phyloP scores from a whole-genome alignment of 495 filamentous ascomycete species.

The Trypethelium eluteriae region DNA sequence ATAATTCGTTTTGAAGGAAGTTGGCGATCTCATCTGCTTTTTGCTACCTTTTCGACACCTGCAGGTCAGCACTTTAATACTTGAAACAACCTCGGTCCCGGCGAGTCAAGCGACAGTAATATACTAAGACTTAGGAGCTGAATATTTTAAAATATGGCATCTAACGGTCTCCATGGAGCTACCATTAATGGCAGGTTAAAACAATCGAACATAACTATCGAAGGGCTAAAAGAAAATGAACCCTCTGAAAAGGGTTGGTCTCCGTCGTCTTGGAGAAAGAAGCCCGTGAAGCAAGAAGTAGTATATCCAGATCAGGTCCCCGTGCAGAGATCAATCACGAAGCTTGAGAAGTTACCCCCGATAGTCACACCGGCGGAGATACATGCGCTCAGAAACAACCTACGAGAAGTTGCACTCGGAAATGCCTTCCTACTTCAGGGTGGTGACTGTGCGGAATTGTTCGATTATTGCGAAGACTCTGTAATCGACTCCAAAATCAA shows the following conservation, averaged over 20 bases:
- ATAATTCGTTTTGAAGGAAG: too few species aligned
- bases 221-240: neutral
- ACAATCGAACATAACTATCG: too few species aligned
- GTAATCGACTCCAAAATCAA: slow-evolving; percentile 96
- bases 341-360: slow-evolving; percentile 73
- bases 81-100: too few species aligned
- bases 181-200: neutral
- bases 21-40: too few species aligned
- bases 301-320: slow-evolving; percentile 61
- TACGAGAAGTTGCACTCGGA: slow-evolving; percentile 81
- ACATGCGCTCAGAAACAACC: slow-evolving; percentile 59
- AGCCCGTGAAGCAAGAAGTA: slow-evolving; percentile 88
- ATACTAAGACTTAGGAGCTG: neutral
- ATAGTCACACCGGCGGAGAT: slow-evolving; percentile 87
- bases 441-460: slow-evolving; percentile 93
- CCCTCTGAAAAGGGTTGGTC: slow-evolving; percentile 13
- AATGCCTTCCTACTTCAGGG: slow-evolving; percentile 94
- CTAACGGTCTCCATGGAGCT: neutral
- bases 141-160: neutral
- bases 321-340: slow-evolving; percentile 55
- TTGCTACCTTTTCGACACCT: too few species aligned
- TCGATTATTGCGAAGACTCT: slow-evolving; percentile 82
- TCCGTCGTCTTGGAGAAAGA: slow-evolving; percentile 68
- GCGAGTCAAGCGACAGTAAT: neutral
- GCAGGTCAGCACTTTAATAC: too few species aligned